Conservation (phyloP, 1,284 basidiomycete genomes). For the Leccinum fallax region DNA sequence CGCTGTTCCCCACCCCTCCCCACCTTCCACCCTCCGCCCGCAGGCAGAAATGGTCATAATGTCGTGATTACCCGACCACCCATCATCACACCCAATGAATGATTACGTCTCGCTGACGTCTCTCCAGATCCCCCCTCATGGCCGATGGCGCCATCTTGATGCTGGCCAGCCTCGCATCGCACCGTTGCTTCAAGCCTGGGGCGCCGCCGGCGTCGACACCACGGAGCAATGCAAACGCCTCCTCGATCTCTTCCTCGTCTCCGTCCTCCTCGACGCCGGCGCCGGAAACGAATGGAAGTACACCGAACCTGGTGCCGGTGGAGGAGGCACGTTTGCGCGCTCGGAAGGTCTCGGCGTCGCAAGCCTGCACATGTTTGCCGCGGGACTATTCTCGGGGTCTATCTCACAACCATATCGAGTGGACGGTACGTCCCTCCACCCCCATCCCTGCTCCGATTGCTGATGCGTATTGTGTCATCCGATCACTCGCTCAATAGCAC, state of each 20-base stretch:
- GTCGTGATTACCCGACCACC: neutral
- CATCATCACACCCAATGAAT: neutral
- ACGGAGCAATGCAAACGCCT: slow-evolving; percentile 74
- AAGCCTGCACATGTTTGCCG: slow-evolving; percentile 86
- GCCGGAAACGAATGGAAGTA: slow-evolving; percentile 87
- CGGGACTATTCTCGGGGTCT: slow-evolving; percentile 81
- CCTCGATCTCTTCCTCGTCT: slow-evolving; percentile 91
- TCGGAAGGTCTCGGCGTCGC: slow-evolving; percentile 95
- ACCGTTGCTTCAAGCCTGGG: slow-evolving; percentile 62
- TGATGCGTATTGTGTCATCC: slow-evolving; percentile 4
- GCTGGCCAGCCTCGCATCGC: slow-evolving; percentile 63
- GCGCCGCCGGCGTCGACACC: slow-evolving; percentile 45
- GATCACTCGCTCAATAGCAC: slow-evolving; percentile 49
- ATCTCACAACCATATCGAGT: slow-evolving; percentile 66
- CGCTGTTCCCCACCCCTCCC: neutral
- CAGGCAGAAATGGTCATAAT: neutral
- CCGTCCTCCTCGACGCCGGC: slow-evolving; percentile 92
- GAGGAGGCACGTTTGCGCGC: slow-evolving; percentile 62
- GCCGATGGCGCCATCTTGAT: slow-evolving; percentile 90
- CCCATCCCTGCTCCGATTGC: neutral
- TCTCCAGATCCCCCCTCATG: slow-evolving; percentile 82
- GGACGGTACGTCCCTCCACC: slow-evolving; percentile 58
- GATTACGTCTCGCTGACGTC: slow-evolving; percentile 10
- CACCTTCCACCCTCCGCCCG: slow-evolving; percentile 14
- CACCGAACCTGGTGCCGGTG: slow-evolving; percentile 54